These are phyloP conservation scores for Babesia divergens DNA, from an alignment of 169 alveolate genomes.

Conservation along the genomic window DNA sequence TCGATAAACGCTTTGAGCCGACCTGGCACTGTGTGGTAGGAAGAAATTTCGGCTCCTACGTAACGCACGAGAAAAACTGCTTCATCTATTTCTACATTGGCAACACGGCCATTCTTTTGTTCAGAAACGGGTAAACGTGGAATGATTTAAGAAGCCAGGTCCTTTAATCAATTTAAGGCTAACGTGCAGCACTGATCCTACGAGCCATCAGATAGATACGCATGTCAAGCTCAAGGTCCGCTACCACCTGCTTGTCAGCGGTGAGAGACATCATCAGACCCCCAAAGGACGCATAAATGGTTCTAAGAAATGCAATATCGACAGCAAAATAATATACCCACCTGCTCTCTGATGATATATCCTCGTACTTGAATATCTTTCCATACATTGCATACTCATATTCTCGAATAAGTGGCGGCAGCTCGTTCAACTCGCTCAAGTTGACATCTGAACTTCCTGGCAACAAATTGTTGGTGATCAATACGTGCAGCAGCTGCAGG, in stretches of 20 bases:
- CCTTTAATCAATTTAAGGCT: too few species aligned
- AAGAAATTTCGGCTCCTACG: constrained; percentile 98
- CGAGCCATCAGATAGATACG: constrained; percentile 80
- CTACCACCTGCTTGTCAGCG: constrained; percentile 88
- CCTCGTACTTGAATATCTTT: constrained; percentile 85
- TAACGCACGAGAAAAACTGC: constrained; percentile 99
- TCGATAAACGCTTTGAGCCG: constrained; percentile 95
- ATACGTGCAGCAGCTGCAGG: constrained; percentile 61
- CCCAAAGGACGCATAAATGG: constrained; percentile 84
- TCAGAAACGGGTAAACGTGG: constrained; percentile 91
- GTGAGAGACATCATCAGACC: constrained; percentile 88
- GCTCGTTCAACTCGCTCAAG: constrained; percentile 60
- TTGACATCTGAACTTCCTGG: constrained; percentile 58
- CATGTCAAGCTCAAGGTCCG: constrained; percentile 87
- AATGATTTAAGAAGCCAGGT: neutral
- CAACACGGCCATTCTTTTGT: constrained; percentile 95
- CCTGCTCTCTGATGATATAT: constrained; percentile 87
- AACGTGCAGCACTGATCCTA: constrained; percentile 57
- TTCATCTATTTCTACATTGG: constrained; percentile 99
- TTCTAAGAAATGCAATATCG: neutral
- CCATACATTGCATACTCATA: constrained; percentile 90
- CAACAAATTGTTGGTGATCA: constrained; percentile 45
- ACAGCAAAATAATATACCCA: neutral
- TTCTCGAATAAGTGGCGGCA: constrained; percentile 75
- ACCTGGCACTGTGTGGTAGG: constrained; percentile 99